phyloP scores from a whole-genome alignment of 495 filamentous ascomycete species.

The Chlorociboria aeruginascens region DNA sequence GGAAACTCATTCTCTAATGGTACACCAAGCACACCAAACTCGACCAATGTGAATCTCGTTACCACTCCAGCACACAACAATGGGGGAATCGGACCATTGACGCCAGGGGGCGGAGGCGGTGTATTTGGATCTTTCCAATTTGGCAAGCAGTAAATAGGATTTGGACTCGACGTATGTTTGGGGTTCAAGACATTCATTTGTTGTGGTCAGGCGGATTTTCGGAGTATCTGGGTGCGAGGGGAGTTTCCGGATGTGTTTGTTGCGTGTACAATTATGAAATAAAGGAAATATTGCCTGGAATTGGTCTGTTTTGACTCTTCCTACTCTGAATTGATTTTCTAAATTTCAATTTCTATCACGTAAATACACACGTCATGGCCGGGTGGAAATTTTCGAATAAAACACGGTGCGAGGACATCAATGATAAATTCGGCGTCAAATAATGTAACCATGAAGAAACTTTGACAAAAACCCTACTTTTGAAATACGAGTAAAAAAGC shows the following conservation, averaged over 20 bases:
- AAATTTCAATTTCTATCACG: neutral
- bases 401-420: too few relatives aligned
- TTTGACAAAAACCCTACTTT: too few relatives aligned
- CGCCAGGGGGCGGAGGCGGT: conserved; percentile 55
- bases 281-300: neutral
- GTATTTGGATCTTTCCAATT: conserved; percentile 45
- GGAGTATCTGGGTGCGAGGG: neutral
- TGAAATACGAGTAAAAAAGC: too few relatives aligned
- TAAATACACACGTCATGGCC: neutral
- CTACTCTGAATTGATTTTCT: too few relatives aligned
- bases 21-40: conserved; percentile 64
- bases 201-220: neutral
- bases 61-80: conserved; percentile 46
- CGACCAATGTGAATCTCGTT: conserved; percentile 35
- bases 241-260: conserved; percentile 1
- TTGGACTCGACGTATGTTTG: conserved; percentile 4
- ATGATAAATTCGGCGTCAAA: too few relatives aligned
- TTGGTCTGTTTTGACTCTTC: neutral
- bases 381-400: neutral
- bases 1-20: conserved; percentile 35
- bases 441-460: too few relatives aligned
- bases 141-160: conserved; percentile 16
- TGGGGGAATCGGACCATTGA: conserved; percentile 47
- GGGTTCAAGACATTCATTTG: neutral
- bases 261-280: conserved; percentile 13